Evolutionary conservation across 768 basidiomycete species (phyloP), one percentile per base, ranked within the genome.

Genomic region (Fistulinella prunicolor): DNA sequence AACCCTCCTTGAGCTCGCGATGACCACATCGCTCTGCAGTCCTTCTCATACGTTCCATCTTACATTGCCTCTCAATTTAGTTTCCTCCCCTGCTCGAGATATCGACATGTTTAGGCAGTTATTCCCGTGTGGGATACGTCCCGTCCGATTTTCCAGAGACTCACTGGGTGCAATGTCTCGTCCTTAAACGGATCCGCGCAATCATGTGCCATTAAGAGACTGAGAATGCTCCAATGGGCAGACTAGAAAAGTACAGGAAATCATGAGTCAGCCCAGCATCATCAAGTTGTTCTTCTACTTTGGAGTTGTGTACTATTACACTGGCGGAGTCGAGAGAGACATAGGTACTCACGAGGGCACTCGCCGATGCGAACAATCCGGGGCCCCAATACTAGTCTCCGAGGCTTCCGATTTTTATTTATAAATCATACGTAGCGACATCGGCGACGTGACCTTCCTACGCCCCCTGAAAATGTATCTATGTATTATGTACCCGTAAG

Each of bases 121-220:
- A 98, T 73, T 94, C 87, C 70, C 86, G 95, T 40, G 79, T 94
- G 0, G 93, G 86, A 23, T 99, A 98, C 68, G 78, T 81, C 13
- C 93, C 94, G 0, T 73, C 72, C 24, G 93, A 96, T 64, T 93
- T 87, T 68, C 80, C 83, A 0, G 61, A 78, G 0, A 47, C 67
- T 5, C 79, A 86, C 40, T 98, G 90, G 70, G 61, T 67, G 8
- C 87, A 83, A 1, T 88, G 95, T 8, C 78, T 87, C 57, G 67
- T 81, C 13, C 75, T 98, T 29, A 94, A 98, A 63, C 75, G 82
- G 32, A 89, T 87, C 6, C 73, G 68, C 43, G 93, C 95, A 0
- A 93, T 94, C 73, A 95, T 97, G 54, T 99, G 95, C 61, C n/a
- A n/a, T n/a, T n/a, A n/a, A n/a, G n/a, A n/a, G n/a, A n/a, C 95